A percentile compares a stretch with the other conserved stretches of the same genome.
phyloP scores from a whole-genome alignment of 2,329 filamentous ascomycete genomes.

The Fusarium humuli region DNA sequence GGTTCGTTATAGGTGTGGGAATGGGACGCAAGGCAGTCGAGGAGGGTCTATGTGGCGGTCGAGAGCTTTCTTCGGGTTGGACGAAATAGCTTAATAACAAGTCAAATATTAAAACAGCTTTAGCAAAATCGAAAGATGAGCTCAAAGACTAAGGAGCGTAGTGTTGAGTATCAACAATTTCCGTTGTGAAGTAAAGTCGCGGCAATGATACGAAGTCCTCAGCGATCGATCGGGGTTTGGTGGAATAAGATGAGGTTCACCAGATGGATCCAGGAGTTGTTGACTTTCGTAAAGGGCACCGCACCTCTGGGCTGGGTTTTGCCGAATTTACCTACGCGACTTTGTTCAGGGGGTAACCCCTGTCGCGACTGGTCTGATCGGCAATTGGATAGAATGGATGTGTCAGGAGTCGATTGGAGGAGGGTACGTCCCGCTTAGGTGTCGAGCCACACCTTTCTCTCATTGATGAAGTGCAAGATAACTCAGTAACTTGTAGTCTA shows the following conservation, averaged over 20 bases:
- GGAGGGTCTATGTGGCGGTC: constrained; percentile 21
- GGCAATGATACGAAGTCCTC: constrained; percentile 28
- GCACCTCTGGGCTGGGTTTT: constrained; percentile 31
- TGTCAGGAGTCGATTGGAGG: constrained; percentile 45
- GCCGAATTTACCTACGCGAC: constrained; percentile 44
- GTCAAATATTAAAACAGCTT: constrained; percentile 35
- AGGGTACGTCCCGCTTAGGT: background rate
- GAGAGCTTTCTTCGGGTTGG: constrained; percentile 28
- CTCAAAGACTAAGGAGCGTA: constrained; percentile 41
- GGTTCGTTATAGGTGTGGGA: constrained; percentile 20
- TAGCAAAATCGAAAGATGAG: constrained; percentile 27
- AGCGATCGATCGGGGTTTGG: constrained; percentile 25
- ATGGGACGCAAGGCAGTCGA: constrained; percentile 17
- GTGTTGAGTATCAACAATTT: constrained; percentile 16
- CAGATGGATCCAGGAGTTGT: constrained; percentile 41
- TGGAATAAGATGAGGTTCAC: constrained; percentile 41
- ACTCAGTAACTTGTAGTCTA: background rate
- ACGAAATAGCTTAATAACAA: constrained; percentile 29
- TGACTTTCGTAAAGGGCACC: constrained; percentile 42
- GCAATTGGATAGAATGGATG: constrained; percentile 38
- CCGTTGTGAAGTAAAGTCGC: constrained; percentile 26
- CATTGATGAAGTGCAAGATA: background rate
- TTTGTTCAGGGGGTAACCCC: constrained; percentile 43
- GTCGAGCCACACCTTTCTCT: background rate
- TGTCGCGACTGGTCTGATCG: constrained; percentile 47